phyloP scores from a whole-genome alignment of 2,329 filamentous ascomycete genomes.

The Xylaria hypoxylon region DNA sequence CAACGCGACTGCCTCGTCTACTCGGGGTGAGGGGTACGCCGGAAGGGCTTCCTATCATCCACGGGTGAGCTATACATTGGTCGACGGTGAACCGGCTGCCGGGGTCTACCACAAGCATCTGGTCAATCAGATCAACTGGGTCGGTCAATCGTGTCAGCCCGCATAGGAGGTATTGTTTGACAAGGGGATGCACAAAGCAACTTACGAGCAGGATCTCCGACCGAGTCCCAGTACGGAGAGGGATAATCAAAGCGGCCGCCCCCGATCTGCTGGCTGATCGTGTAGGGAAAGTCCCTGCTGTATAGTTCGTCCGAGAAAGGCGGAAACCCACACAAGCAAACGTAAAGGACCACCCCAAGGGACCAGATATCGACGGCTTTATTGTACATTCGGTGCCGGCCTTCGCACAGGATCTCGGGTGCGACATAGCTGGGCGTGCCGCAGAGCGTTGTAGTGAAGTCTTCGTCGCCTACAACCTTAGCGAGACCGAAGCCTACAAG shows the following conservation, averaged over 20 bases:
- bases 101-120: slow-evolving; percentile 91
- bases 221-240: slow-evolving; percentile 93
- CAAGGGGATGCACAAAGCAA: slow-evolving; percentile 21
- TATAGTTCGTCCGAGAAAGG: slow-evolving; percentile 96
- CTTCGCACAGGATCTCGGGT: slow-evolving; percentile 90
- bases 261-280: slow-evolving; percentile 88
- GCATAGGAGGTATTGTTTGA: slow-evolving; percentile 19
- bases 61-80: slow-evolving; percentile 90
- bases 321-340: slow-evolving; percentile 95
- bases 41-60: slow-evolving; percentile 74
- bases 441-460: slow-evolving; percentile 94
- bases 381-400: slow-evolving; percentile 86
- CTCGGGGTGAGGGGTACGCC: slow-evolving; percentile 72
- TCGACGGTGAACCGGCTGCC: slow-evolving; percentile 88
- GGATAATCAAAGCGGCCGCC: slow-evolving; percentile 92
- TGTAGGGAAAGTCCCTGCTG: slow-evolving; percentile 84
- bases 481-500: slow-evolving; percentile 96
- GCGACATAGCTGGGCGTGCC: slow-evolving; percentile 97
- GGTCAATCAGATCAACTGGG: slow-evolving; percentile 87
- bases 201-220: slow-evolving; percentile 82
- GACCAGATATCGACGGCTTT: slow-evolving; percentile 97
- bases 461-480: slow-evolving; percentile 98
- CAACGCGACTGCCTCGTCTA: slow-evolving; percentile 74
- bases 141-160: too few relatives aligned
- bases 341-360: slow-evolving; percentile 94